Percentiles rank a stretch among this genome's conserved stretches.
phyloP scores from a whole-genome alignment of 2,329 filamentous ascomycete species.

The Knoxdaviesia capensis region DNA sequence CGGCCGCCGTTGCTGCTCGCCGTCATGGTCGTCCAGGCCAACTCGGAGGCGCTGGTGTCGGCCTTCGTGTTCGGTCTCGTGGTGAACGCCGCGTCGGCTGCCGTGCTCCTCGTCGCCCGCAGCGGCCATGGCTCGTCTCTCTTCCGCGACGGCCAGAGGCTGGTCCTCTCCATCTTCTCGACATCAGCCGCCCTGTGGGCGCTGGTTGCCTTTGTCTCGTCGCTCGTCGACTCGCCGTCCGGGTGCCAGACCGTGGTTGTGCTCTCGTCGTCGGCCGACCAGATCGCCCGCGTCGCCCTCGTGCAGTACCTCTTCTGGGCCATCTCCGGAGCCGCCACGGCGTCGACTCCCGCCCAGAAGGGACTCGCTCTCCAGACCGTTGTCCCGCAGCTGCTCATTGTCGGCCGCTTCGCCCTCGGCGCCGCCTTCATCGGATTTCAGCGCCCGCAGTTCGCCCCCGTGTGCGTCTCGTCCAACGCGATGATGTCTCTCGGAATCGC shows the following conservation, averaged over 20 bases:
- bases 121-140: conserved; percentile 26
- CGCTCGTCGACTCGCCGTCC: conserved; percentile 21
- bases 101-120: conserved; percentile 22
- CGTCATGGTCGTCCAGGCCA: conserved; percentile 23
- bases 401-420: conserved; percentile 29
- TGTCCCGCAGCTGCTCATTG: conserved; percentile 24
- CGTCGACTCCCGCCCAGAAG: conserved; percentile 5
- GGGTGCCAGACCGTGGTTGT: conserved; percentile 31
- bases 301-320: conserved; percentile 34
- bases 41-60: conserved; percentile 27
- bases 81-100: conserved; percentile 27
- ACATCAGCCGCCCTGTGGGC: conserved; percentile 31
- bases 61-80: conserved; percentile 37
- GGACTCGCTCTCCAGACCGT: conserved; percentile 13
- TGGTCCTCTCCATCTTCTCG: conserved; percentile 39
- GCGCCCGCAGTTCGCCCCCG: conserved; percentile 26
- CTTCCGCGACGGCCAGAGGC: conserved; percentile 38
- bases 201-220: conserved; percentile 26
- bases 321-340: conserved; percentile 18
- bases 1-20: conserved; percentile 6
- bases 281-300: conserved; percentile 30
- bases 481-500: conserved; percentile 22
- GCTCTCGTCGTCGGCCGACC: conserved; percentile 34
- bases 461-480: conserved; percentile 28
- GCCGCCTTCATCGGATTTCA: conserved; percentile 34